Conservation (phyloP, 257 asterid species). For the Euphrasia confusa region DNA sequence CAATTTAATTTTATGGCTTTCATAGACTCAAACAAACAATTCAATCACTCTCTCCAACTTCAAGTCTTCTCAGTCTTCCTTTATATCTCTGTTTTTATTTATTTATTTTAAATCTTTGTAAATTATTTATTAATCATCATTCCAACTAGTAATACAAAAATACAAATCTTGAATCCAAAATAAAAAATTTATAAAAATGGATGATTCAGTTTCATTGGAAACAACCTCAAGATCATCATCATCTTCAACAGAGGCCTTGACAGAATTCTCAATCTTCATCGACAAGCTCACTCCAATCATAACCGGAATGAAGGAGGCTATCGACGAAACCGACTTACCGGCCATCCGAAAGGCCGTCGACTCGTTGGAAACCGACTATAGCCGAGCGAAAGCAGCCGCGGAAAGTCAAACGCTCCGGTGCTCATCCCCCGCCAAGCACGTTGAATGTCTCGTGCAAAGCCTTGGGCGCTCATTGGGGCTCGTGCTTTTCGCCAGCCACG, state of each 20-base stretch:
- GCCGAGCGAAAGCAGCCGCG: conserved; percentile 39
- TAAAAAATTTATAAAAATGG: conserved; percentile 34
- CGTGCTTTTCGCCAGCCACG: conserved; percentile 72
- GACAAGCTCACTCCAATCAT: conserved; percentile 60
- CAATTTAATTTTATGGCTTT: too few relatives aligned
- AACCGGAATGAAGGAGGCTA: conserved; percentile 42
- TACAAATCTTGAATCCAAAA: too few relatives aligned
- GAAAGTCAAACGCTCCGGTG: conserved; percentile 21
- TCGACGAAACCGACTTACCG: conserved; percentile 30
- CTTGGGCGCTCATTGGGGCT: conserved; percentile 82
- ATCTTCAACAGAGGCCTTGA: conserved; percentile 37
- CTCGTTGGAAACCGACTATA: conserved; percentile 59
- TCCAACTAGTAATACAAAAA: too few relatives aligned
- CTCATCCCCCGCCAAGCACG: conserved; percentile 51
- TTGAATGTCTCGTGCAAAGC: conserved; percentile 49
- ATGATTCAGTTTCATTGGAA: conserved; percentile 13
- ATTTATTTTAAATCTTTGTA: too few relatives aligned
- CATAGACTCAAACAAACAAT: too few relatives aligned
- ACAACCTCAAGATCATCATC: conserved; percentile 49
- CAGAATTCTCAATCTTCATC: conserved; percentile 52
- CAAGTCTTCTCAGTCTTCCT: too few relatives aligned
- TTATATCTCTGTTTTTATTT: too few relatives aligned
- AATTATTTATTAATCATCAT: too few relatives aligned
- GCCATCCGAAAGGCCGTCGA: conserved; percentile 55
- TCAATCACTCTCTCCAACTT: too few relatives aligned